These are phyloP conservation scores for Paraphaeosphaeria minitans DNA, from an alignment of 2,329 filamentous ascomycete species.

Conservation along the genomic window DNA sequence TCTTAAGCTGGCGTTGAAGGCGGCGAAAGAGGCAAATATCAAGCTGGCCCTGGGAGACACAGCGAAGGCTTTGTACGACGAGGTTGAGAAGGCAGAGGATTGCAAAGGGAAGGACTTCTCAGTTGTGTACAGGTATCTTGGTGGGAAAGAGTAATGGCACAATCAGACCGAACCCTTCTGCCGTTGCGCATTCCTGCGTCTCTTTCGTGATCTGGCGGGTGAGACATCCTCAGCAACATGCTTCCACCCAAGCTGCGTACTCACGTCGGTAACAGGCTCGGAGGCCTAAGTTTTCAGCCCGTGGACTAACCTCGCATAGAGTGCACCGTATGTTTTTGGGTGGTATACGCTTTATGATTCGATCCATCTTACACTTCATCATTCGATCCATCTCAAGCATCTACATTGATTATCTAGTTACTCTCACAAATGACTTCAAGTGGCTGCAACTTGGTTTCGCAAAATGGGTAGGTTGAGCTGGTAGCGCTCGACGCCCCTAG, in stretches of 20 bases:
- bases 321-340: too few relatives aligned
- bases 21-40: constrained; percentile 51
- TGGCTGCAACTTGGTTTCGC: neutral
- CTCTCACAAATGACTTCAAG: too few relatives aligned
- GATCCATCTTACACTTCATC: too few relatives aligned
- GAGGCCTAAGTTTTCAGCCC: too few relatives aligned
- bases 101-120: constrained; percentile 58
- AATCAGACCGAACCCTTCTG: neutral
- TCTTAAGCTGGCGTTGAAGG: constrained; percentile 55
- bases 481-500: neutral
- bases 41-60: constrained; percentile 52
- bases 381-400: too few relatives aligned
- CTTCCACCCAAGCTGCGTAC: too few relatives aligned
- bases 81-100: constrained; percentile 49
- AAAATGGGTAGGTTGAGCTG: neutral
- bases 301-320: too few relatives aligned
- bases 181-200: neutral
- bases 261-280: too few relatives aligned
- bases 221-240: too few relatives aligned
- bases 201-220: neutral
- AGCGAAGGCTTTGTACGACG: constrained; percentile 54
- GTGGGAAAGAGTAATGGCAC: constrained; percentile 49
- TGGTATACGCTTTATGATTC: too few relatives aligned
- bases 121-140: constrained; percentile 57
- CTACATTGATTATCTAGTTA: too few relatives aligned